phyloP scores from a whole-genome alignment of 73 alveolate species.

The Halteria grandinella region DNA sequence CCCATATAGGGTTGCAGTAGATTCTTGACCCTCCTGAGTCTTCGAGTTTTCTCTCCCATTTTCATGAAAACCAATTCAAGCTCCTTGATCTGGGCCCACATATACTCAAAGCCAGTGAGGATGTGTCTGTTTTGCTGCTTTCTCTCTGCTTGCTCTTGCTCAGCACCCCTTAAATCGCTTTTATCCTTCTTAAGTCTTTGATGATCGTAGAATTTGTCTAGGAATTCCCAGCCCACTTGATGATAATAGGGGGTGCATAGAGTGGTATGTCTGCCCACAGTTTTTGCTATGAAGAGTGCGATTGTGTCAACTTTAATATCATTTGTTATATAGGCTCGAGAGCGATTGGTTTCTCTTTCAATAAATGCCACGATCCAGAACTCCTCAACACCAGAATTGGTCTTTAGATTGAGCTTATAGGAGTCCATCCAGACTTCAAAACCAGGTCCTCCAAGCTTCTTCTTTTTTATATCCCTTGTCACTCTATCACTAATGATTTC shows the following conservation, averaged over 20 bases:
- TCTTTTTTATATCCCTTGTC: conserved; percentile 6
- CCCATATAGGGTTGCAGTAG: conserved; percentile 41
- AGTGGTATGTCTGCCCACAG: conserved; percentile 41
- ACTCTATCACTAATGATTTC: conserved; percentile 15
- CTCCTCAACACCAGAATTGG: conserved; percentile 33
- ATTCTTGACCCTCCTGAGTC: conserved; percentile 18
- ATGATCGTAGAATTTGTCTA: conserved; percentile 49
- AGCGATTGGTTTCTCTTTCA: conserved; percentile 19
- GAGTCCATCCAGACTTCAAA: conserved; percentile 32
- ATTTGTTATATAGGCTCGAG: conserved; percentile 32
- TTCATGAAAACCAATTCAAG: conserved; percentile 38
- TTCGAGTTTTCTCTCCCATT: conserved; percentile 13
- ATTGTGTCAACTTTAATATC: conserved; percentile 43
- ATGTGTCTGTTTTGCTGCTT: neutral
- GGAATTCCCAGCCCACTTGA: conserved; percentile 49
- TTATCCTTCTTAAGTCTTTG: conserved; percentile 18
- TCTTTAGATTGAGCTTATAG: conserved; percentile 34
- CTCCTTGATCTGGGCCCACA: conserved; percentile 53
- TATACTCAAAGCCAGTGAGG: conserved; percentile 27
- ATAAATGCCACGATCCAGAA: conserved; percentile 51
- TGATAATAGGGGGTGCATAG: conserved; percentile 34
- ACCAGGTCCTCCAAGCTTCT: conserved; percentile 55
- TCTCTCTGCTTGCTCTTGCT: conserved; percentile 1
- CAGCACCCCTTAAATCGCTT: neutral
- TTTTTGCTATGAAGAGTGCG: conserved; percentile 39